These are phyloP conservation scores for Kernera saxatilis DNA, from an alignment of 345 rosid species.

Conservation along the genomic window DNA sequence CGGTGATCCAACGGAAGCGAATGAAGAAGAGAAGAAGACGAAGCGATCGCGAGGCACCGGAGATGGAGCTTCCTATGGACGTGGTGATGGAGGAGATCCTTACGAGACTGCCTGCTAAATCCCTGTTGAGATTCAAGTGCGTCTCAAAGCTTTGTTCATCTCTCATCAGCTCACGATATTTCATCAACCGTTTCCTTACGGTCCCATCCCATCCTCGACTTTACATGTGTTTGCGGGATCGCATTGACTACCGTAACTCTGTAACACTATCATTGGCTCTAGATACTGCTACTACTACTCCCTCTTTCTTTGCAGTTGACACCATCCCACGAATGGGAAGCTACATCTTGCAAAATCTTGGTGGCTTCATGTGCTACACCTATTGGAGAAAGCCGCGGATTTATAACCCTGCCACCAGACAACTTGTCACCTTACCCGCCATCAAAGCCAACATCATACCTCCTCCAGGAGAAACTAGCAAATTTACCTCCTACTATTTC, in stretches of 20 bases:
- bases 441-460: neutral
- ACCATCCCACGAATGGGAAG: neutral
- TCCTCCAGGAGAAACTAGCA: too few species aligned
- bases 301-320: neutral
- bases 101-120: too few species aligned
- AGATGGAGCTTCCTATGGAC: too few species aligned
- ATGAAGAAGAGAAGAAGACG: too few species aligned
- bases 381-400: neutral
- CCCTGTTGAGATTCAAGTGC: too few species aligned
- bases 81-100: too few species aligned
- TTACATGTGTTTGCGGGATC: neutral
- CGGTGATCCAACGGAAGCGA: too few species aligned
- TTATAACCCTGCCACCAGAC: neutral
- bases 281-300: neutral
- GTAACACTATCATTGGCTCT: neutral
- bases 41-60: too few species aligned
- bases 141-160: too few species aligned
- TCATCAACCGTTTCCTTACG: too few species aligned
- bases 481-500: too few species aligned
- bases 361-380: neutral
- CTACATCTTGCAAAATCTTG: neutral
- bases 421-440: neutral
- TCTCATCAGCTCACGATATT: too few species aligned
- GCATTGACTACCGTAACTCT: neutral
- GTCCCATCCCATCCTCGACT: neutral